Evolutionary conservation across 768 basidiomycete species (phyloP).

Genomic region (Exidia glandulosa): DNA sequence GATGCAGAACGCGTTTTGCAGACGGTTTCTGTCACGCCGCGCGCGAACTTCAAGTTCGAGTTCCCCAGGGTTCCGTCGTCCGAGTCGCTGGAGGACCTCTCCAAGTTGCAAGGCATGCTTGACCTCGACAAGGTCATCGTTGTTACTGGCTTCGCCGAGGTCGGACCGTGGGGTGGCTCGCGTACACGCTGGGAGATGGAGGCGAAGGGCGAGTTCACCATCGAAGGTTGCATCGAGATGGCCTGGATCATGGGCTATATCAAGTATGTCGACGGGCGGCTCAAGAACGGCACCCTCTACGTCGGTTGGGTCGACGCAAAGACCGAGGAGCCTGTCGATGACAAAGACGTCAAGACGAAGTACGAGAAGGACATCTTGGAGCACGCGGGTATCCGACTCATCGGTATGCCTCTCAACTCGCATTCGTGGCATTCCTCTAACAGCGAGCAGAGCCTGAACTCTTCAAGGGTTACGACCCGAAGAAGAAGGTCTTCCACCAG

Average conservation of each 20-base stretch:
- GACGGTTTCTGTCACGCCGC: constrained; percentile 85
- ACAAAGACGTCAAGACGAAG: constrained; percentile 88
- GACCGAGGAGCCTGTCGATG: constrained; percentile 86
- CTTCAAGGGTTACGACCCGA: constrained; percentile 96
- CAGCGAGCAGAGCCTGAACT: constrained; percentile 75
- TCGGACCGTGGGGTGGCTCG: constrained; percentile 96
- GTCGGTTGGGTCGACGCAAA: constrained; percentile 99
- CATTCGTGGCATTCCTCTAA: neutral
- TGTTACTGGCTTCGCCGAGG: constrained; percentile 93
- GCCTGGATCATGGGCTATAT: constrained; percentile 99
- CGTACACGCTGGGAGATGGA: constrained; percentile 99
- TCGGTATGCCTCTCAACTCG: constrained; percentile 49
- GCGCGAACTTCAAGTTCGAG: constrained; percentile 95
- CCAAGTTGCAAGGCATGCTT: constrained; percentile 74
- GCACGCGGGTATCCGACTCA: constrained; percentile 88
- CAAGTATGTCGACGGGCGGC: constrained; percentile 96
- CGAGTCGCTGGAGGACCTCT: constrained; percentile 61
- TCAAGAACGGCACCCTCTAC: constrained; percentile 84
- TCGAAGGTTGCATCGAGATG: constrained; percentile 98
- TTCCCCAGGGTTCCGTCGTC: constrained; percentile 77
- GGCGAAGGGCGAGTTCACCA: constrained; percentile 90
- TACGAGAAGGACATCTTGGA: constrained; percentile 90
- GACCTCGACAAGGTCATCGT: constrained; percentile 96
- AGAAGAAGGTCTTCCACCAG: constrained; percentile 95
- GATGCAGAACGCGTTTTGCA: constrained; percentile 90